These are phyloP conservation scores for Pyrus bretschneideri DNA, from an alignment of 306 rosid genomes.

Conservation along the genomic window DNA sequence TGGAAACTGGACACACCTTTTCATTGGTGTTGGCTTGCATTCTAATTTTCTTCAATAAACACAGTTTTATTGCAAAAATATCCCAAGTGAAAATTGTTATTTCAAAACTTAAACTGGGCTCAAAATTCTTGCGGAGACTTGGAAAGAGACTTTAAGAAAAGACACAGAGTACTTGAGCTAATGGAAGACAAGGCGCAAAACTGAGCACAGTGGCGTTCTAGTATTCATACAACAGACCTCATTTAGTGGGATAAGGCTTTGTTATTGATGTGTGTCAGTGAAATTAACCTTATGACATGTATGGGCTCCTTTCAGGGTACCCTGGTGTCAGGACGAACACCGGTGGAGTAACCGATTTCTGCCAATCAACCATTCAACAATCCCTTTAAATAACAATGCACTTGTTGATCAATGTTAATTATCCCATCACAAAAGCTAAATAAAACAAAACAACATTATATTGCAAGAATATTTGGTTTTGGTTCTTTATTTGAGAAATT, in stretches of 20 bases:
- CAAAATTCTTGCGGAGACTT: background rate
- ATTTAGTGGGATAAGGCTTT: no score
- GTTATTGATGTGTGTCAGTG: no score
- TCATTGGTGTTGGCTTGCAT: background rate
- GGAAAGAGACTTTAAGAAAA: no score
- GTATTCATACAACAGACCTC: no score
- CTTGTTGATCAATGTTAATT: background rate
- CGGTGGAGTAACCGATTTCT: background rate
- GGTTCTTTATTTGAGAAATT: background rate
- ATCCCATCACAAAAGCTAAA: background rate
- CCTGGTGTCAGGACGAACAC: background rate
- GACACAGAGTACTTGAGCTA: no score
- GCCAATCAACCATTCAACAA: background rate
- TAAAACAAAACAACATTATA: no score
- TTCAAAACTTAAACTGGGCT: background rate
- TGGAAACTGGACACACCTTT: background rate
- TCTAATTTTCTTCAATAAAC: background rate
- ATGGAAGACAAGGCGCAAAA: no score
- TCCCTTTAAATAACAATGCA: background rate
- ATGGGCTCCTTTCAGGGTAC: background rate
- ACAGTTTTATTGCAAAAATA: background rate
- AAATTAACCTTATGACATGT: background rate
- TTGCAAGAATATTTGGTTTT: background rate
- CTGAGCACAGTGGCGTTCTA: no score
- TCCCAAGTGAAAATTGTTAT: background rate